Evolutionary conservation across 441 rosid genomes (phyloP).

Genomic region (Geranium incanum): DNA sequence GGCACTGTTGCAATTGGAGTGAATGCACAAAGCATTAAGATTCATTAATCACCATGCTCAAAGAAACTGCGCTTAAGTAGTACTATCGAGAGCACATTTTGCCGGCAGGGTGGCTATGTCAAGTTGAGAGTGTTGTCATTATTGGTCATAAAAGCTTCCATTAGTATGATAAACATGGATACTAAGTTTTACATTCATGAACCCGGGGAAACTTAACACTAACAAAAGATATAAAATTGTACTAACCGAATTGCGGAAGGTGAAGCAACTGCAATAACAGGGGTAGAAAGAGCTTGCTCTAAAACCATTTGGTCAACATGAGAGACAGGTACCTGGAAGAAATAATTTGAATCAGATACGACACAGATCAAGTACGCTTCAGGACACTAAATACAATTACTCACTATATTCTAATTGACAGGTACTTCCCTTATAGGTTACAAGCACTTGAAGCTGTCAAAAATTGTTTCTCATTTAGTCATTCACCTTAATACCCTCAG

Average conservation of each 20-base stretch:
- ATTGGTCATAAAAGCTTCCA: slow-evolving; percentile 3
- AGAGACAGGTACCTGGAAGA: slow-evolving; percentile 56
- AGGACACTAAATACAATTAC: neutral
- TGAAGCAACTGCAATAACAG: slow-evolving; percentile 84
- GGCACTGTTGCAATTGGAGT: slow-evolving; percentile 45
- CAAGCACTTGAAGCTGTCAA: neutral
- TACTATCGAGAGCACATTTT: neutral
- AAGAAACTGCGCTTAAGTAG: neutral
- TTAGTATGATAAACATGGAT: neutral
- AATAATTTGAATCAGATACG: slow-evolving; percentile 13
- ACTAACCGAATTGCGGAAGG: slow-evolving; percentile 76
- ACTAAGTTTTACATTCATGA: neutral
- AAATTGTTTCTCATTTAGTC: neutral
- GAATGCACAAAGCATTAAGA: slow-evolving; percentile 17
- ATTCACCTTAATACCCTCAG: neutral
- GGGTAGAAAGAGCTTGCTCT: slow-evolving; percentile 57
- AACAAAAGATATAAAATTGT: slow-evolving; percentile 8
- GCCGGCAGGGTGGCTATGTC: slow-evolving; percentile 5
- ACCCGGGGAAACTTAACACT: slow-evolving; percentile 4
- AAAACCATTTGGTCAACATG: slow-evolving; percentile 54
- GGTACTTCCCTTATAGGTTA: neutral
- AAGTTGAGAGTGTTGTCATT: slow-evolving; percentile 7
- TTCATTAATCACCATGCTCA: slow-evolving; percentile 6
- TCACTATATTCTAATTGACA: neutral
- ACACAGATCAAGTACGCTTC: neutral